Conservation (phyloP, 345 rosid genomes). For the Eucalyptus sp. region DNA sequence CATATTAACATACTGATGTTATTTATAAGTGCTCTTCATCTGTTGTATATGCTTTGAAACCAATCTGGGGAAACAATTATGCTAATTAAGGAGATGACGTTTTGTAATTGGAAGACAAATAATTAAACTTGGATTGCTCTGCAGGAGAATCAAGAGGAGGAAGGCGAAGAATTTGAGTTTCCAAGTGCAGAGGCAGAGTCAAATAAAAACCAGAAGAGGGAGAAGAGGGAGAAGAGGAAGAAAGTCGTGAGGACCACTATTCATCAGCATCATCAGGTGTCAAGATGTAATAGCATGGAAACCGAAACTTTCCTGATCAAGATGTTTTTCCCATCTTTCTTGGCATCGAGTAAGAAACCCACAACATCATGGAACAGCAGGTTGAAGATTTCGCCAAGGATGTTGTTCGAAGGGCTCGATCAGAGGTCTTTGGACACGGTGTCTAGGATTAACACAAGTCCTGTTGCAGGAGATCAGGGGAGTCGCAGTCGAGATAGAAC, state of each 20-base stretch:
- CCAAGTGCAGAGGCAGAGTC: neutral
- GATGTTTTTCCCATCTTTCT: constrained; percentile 20
- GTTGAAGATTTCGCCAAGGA: constrained; percentile 11
- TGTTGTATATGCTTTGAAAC: neutral
- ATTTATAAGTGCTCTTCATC: neutral
- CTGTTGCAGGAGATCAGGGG: neutral
- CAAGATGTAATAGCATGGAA: constrained; percentile 24
- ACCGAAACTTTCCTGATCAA: constrained; percentile 31
- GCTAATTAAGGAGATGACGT: neutral
- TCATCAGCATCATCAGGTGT: neutral
- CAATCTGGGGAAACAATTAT: neutral
- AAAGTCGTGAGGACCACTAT: neutral
- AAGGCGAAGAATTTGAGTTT: neutral
- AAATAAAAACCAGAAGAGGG: neutral
- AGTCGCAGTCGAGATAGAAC: neutral
- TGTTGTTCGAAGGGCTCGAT: constrained; percentile 1
- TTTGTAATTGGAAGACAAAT: neutral
- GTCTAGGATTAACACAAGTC: constrained; percentile 4
- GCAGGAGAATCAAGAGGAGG: neutral
- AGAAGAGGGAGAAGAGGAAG: neutral
- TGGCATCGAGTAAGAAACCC: constrained; percentile 9
- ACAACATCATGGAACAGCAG: neutral
- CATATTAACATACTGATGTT: neutral
- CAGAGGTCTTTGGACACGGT: neutral
- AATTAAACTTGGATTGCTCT: neutral